Evolutionary conservation across 2,329 filamentous ascomycete species (phyloP), one percentile per base, ranked within the genome.

Genomic region (Nectriaceae sp.): DNA sequence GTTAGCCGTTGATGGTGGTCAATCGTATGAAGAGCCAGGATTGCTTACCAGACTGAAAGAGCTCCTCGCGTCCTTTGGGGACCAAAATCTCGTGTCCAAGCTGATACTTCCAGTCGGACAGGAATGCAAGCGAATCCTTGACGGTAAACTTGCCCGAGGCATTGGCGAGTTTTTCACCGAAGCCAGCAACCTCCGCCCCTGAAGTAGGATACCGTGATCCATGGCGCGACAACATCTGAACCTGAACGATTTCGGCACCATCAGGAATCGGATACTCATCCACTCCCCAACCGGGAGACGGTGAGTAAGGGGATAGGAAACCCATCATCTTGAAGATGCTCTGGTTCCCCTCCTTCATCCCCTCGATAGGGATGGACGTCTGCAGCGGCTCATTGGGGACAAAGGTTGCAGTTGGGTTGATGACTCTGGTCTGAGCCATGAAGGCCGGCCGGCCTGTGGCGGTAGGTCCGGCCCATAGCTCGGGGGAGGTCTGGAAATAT

Each of bases 271-370:
- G 75, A 58, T 86, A 88, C 67, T 92, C 88, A 15, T 86, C 73
- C 0, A 89, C 85, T 3, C 88, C 88, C 54, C 90, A 91, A 1
- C 88, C 88, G 0, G 85, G 80, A 46, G 85, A 84, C 0, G 87
- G 83, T 52, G 80, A 81, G 66, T 90, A 91, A 3, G 87, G 86
- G 33, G 82, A 83, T 22, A 90, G 67, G 48, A 61, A 75, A 41
- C 85, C 88, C 75, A 89, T 85, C 61, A 85, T 74, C 52, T 84
- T 76, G 67, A 90, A 90, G 58, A 90, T 88, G 67, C 82, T 87
- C 55, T 77, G 71, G 60, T 85, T 80, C 21, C 78, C 70, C 2
- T 69, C 67, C 40, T 76, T 76, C 69, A 75, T 74, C 21, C 85
- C 85, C 44, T 76, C 63, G 42, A 90, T 86, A 0, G 87, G 85